A percentile compares a stretch with the other conserved stretches of the same genome.
These are phyloP conservation scores for Pseudogymnoascus sp. DNA, from an alignment of 2,329 filamentous ascomycete species.

Conservation along the genomic window DNA sequence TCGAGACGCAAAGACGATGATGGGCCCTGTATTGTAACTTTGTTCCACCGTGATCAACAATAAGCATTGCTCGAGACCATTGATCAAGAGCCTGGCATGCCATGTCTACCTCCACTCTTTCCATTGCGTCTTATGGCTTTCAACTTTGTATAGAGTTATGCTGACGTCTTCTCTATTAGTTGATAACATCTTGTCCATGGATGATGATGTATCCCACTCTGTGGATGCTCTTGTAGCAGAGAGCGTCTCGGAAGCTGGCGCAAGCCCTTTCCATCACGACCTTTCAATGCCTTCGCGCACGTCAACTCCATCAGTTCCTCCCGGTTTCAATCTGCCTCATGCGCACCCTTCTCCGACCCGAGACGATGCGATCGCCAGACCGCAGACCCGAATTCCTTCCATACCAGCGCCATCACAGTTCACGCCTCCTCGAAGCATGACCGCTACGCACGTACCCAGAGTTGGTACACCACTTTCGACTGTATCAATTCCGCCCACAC, in stretches of 20 bases:
- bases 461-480: conserved; percentile 24
- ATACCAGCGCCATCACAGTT: conserved; percentile 21
- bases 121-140: background rate
- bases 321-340: conserved; percentile 38
- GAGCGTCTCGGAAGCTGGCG: conserved; percentile 21
- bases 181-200: conserved; percentile 50
- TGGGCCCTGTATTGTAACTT: conserved; percentile 49
- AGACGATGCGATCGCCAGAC: conserved; percentile 23
- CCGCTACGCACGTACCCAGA: conserved; percentile 19
- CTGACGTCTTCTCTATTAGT: conserved; percentile 39
- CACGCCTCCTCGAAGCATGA: conserved; percentile 21
- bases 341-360: conserved; percentile 31
- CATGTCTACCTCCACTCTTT: background rate
- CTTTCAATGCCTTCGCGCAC: conserved; percentile 24
- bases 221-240: conserved; percentile 65
- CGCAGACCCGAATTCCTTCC: conserved; percentile 18
- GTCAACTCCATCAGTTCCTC: conserved; percentile 38
- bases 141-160: conserved; percentile 6
- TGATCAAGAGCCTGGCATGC: conserved; percentile 16
- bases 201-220: conserved; percentile 55
- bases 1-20: conserved; percentile 50
- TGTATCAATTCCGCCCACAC: conserved; percentile 23
- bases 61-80: conserved; percentile 1
- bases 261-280: conserved; percentile 13
- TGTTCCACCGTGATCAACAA: conserved; percentile 17